A percentile compares a stretch with the other conserved stretches of the same genome.
Conservation (phyloP, 768 basidiomycete genomes). For the Rhodotorula toruloides region DNA sequence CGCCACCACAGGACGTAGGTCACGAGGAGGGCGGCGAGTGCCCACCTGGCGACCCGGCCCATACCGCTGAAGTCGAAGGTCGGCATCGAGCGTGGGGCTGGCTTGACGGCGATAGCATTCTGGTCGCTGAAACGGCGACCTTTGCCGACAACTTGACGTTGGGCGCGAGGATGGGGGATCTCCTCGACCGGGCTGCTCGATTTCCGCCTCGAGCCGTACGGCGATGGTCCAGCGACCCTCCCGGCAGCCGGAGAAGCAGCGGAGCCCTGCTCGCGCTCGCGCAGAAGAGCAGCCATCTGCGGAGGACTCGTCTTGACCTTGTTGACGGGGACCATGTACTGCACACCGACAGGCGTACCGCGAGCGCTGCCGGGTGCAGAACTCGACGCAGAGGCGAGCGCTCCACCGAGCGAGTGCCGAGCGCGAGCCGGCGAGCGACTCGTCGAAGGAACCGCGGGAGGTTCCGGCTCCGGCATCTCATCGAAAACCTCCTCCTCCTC, state of each 20-base stretch:
- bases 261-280: not conserved
- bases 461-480: not conserved
- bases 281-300: not conserved
- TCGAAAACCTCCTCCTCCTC: not conserved
- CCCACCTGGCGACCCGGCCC: not conserved
- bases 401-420: no score
- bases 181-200: conserved; percentile 1
- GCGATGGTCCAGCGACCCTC: not conserved
- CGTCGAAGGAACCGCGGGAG: not conserved
- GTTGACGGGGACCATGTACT: conserved; percentile 19
- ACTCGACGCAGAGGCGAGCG: no score
- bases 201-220: not conserved
- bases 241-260: not conserved
- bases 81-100: not conserved
- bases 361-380: not conserved
- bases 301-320: conserved; percentile 19
- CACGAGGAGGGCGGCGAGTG: not conserved
- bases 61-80: no score
- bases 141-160: not conserved
- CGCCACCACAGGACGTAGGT: conserved; percentile 29
- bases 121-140: no score
- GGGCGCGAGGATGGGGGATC: not conserved
- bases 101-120: no score
- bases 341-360: conserved; percentile 13
- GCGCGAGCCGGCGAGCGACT: not conserved